Base-by-base conservation (phyloP, 257 asterid genomes). In the Coffea eugenioides region DNA sequence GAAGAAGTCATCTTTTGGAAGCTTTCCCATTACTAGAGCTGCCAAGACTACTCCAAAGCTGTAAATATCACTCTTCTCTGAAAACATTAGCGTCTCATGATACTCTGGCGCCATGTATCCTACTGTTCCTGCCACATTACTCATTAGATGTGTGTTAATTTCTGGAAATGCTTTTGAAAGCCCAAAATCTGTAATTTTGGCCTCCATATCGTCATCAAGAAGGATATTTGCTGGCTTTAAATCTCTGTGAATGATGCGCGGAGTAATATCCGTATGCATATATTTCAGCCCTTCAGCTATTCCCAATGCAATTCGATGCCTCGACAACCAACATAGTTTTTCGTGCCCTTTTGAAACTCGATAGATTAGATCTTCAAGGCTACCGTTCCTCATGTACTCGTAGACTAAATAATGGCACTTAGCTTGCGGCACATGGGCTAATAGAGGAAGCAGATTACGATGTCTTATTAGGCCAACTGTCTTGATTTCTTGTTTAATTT, bases 41-140 rank as follows among this genome's bases (percentile, higher is more conserved):
- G 88, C 97, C 66, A 93, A 52, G 31, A 92, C 73, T 41, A 93
- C 92, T 4, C 97, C 97, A 2, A 92, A 93, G 81, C 97, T 92
- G 66, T 79, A 93, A 16, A 93, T 84, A 27, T 94, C 98, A 2
- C 97, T 92, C 88, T 92, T 94, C 18, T 92, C 97, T 4, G 98
- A 90, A 76, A 92, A 92, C 87, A 89, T 90, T 0, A 80, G 75
- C 66, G 95, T 92, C 79, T 89, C 94, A 18, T 91, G 56, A 78
- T 90, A 94, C 88, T 92, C 97, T 0, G 95, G 97, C 0, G 98
- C 97, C 0, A 93, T 94, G 83, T 90, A 94, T 14, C 97, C 98
- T 1, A 80, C 86, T 0, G 98, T 94, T 21, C 98, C 97, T 0
- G 94, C 97, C 7, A 92, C 87, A 3, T 92, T 88, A 3, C 92